A percentile compares a stretch with the other conserved stretches of the same genome.
phyloP scores from a whole-genome alignment of 2,329 filamentous ascomycete genomes.

The Exserohilum rostratum region DNA sequence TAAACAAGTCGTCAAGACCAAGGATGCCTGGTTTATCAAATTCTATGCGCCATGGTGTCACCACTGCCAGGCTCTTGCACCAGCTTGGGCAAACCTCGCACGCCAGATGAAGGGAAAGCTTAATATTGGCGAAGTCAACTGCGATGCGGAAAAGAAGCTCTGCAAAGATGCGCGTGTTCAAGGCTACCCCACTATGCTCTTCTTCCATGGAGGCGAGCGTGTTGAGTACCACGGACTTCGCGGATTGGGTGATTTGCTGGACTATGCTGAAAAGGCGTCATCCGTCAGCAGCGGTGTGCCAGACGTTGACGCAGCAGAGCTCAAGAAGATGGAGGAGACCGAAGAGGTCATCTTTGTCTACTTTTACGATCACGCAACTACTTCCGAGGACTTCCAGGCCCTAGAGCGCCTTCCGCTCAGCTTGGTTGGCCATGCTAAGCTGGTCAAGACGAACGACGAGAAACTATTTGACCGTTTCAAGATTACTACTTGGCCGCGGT shows the following conservation, averaged over 20 bases:
- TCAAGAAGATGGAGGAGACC: constrained; percentile 85
- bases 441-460: constrained; percentile 88
- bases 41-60: constrained; percentile 98
- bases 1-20: constrained; percentile 79
- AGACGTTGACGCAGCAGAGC: constrained; percentile 76
- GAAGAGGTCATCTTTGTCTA: constrained; percentile 97
- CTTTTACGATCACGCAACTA: constrained; percentile 96
- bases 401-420: constrained; percentile 85
- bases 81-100: constrained; percentile 86
- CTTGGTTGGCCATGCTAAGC: constrained; percentile 86
- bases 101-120: constrained; percentile 89
- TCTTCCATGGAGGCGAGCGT: constrained; percentile 89
- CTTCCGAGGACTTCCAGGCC: constrained; percentile 86
- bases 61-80: constrained; percentile 91
- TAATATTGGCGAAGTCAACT: constrained; percentile 96
- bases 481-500: constrained; percentile 94
- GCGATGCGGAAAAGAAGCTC: constrained; percentile 81
- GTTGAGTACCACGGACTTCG: constrained; percentile 93
- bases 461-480: constrained; percentile 82
- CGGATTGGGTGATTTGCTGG: constrained; percentile 86
- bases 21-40: constrained; percentile 97
- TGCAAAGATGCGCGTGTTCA: constrained; percentile 86
- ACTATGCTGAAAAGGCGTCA: constrained; percentile 84
- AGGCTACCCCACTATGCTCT: constrained; percentile 87
- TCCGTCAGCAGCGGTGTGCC: constrained; percentile 77